phyloP scores from a whole-genome alignment of 768 basidiomycete genomes.

The Udeniomyces megalosporus region DNA sequence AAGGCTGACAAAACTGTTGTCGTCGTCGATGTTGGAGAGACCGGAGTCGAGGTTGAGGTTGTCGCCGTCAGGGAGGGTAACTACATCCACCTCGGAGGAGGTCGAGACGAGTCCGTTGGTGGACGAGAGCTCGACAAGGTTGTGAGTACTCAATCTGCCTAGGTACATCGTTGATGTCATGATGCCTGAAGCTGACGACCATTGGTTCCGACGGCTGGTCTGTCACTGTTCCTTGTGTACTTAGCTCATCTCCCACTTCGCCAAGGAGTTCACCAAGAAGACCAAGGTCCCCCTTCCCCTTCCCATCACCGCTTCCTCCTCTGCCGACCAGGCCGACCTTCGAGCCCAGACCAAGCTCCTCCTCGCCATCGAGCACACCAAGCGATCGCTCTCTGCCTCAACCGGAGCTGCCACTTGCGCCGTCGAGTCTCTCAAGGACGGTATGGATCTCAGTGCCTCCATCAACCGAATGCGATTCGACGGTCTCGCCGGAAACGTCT shows the following conservation, averaged over 20 bases:
- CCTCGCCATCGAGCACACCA: constrained; percentile 84
- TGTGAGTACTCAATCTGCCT: constrained; percentile 19
- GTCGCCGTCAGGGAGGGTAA: constrained; percentile 28
- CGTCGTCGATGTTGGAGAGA: constrained; percentile 32
- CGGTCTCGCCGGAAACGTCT: constrained; percentile 45
- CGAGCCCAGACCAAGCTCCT: constrained; percentile 87
- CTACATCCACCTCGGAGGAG: constrained; percentile 30
- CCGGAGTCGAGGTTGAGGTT: constrained; percentile 27
- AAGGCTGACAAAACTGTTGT: constrained; percentile 30
- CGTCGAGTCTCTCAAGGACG: constrained; percentile 87
- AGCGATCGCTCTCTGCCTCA: constrained; percentile 75
- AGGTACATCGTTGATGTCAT: too few species aligned
- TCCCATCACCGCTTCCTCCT: constrained; percentile 33
- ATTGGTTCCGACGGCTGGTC: too few species aligned
- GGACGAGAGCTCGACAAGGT: constrained; percentile 32
- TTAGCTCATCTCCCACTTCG: constrained; percentile 71
- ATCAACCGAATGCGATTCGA: constrained; percentile 50
- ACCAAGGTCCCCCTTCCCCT: constrained; percentile 59
- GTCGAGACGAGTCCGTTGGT: constrained; percentile 28
- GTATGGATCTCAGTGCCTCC: constrained; percentile 67
- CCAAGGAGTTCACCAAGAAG: constrained; percentile 93
- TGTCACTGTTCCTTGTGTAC: background rate
- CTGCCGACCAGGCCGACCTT: constrained; percentile 35
- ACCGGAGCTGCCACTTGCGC: constrained; percentile 76
- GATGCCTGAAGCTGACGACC: too few species aligned